These are phyloP conservation scores for Lasiodiplodia sp. DNA, from an alignment of 2,329 filamentous ascomycete genomes.

Conservation along the genomic window DNA sequence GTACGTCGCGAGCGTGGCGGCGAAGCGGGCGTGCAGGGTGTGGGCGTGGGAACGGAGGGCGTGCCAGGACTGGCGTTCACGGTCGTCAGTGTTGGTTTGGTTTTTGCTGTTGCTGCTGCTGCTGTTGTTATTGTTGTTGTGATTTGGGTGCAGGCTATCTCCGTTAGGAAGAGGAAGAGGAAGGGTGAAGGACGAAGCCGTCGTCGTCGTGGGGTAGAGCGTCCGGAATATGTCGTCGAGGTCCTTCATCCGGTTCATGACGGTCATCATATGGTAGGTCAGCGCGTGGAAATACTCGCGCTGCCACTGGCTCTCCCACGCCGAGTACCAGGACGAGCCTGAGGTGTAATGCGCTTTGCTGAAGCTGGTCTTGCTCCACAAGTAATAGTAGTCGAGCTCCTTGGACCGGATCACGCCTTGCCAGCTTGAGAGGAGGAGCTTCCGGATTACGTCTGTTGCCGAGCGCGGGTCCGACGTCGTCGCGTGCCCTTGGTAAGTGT, in stretches of 20 bases:
- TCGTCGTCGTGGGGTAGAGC: background rate
- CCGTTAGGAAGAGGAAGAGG: no score
- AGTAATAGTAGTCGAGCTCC: background rate
- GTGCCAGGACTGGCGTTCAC: background rate
- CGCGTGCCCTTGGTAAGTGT: background rate
- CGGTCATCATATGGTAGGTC: background rate
- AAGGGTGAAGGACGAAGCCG: no score
- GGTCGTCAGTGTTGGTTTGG: background rate
- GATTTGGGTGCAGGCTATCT: no score
- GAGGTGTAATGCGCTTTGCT: background rate
- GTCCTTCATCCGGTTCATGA: background rate
- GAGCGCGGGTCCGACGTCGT: background rate
- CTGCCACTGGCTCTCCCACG: background rate
- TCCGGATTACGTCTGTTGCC: background rate
- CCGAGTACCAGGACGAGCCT: background rate
- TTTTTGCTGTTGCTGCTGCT: no score
- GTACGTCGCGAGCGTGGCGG: background rate
- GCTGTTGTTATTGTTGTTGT: no score
- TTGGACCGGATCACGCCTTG: background rate
- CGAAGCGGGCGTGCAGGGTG: background rate
- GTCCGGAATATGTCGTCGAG: background rate
- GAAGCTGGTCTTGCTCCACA: background rate
- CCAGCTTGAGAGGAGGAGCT: background rate
- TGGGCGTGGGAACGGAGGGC: no score
- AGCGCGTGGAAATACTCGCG: background rate